Evolutionary conservation across 192 early-diverging fungal genomes (phyloP), one percentile per base, ranked within the genome.

Genomic region (Coemansia sp.): DNA sequence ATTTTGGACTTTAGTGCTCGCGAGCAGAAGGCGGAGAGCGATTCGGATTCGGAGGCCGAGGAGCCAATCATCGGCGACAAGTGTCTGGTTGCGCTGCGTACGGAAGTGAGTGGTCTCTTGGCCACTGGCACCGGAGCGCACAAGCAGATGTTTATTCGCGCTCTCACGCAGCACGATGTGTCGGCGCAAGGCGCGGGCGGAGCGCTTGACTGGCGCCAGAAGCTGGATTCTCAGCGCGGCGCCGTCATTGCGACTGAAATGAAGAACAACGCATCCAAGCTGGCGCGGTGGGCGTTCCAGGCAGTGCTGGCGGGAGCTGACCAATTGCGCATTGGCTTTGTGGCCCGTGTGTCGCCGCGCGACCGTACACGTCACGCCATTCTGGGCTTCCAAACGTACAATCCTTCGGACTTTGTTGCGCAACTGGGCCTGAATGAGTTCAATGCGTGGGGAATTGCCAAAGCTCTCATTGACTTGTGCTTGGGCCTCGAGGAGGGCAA

Each of bases 211-310:
- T 99, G 97, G 97, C 86, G 93, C 66, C 81, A 92, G 75, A 94
- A 92, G 72, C 85, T 99, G 27, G 96, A 99, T 79, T 82, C 91
- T 25, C 93, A 95, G 76, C 89, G 96, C 62, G 97, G 94, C 65
- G 96, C 95, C 48, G 92, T 97, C 24, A 92, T 98, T 60, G 95
- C 95, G 1, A 93, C 93, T 25, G 97, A 98, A 72, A 93, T 96
- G 86, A 95, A 92, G 84, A 99, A 98, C 84, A 98, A 99, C 86
- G 86, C 88, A 62, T 89, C 90, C 82, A 96, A 97, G 73, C 85
- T 99, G 27, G 89, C 94, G 22, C 86, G 93, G 58, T 99, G 97
- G 97, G 91, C 94, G n/a, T 85, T 93, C 57, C 95, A 99, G 82
- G 87, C 86, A 38, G 75, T 97, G 23, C 83, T 99, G 57, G 83